Evolutionary conservation across 352 stramenopile species (phyloP).

Genomic region (Globisporangium polare): DNA sequence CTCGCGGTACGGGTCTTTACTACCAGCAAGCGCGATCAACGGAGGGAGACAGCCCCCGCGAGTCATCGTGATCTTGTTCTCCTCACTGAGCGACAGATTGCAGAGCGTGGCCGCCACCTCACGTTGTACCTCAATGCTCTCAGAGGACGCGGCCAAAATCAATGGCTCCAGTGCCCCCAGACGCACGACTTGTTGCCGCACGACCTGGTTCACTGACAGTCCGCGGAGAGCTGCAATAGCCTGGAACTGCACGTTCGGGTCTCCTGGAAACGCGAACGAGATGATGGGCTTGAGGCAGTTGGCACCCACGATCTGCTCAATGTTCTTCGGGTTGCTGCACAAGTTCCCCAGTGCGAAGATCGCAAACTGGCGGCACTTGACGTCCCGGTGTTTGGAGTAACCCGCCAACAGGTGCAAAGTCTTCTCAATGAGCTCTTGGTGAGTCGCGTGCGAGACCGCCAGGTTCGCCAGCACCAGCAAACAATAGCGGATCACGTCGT

Average conservation of each 20-base stretch:
- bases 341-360: slow-evolving; percentile 95
- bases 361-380: slow-evolving; percentile 96
- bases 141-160: slow-evolving; percentile 86
- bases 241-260: slow-evolving; percentile 96
- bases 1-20: slow-evolving; percentile 88
- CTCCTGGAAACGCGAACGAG: slow-evolving; percentile 91
- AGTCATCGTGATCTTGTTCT: slow-evolving; percentile 96
- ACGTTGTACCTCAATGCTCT: slow-evolving; percentile 94
- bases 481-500: slow-evolving; percentile 94
- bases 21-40: slow-evolving; percentile 86
- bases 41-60: slow-evolving; percentile 91
- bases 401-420: slow-evolving; percentile 86
- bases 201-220: slow-evolving; percentile 87
- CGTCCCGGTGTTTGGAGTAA: slow-evolving; percentile 93
- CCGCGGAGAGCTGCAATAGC: slow-evolving; percentile 92
- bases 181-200: slow-evolving; percentile 89
- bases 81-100: slow-evolving; percentile 94
- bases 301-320: slow-evolving; percentile 84
- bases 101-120: slow-evolving; percentile 94
- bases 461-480: slow-evolving; percentile 94
- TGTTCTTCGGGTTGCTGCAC: slow-evolving; percentile 89
- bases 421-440: slow-evolving; percentile 73
- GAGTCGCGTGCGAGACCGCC: slow-evolving; percentile 79
- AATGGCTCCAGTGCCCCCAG: slow-evolving; percentile 93
- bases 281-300: slow-evolving; percentile 93